Conservation (phyloP, 2,329 filamentous ascomycete species). For the Neobulgaria alba region DNA sequence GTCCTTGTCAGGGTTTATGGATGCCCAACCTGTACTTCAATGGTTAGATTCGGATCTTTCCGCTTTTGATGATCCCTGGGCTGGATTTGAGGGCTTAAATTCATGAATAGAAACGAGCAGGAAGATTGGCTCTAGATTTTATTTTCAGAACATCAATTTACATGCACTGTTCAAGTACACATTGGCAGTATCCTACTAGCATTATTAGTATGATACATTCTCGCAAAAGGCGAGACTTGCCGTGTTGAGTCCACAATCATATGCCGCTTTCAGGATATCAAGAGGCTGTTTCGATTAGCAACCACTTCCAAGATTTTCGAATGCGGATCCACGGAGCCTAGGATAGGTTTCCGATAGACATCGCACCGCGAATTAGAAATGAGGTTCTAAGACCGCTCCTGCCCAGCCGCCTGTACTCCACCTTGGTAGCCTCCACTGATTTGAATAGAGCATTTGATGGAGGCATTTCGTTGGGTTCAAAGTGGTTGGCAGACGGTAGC, state of each 20-base stretch:
- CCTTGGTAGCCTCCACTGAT: no score
- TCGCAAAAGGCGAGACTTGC: not conserved
- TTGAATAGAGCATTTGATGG: no score
- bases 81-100: no score
- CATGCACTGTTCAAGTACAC: not conserved
- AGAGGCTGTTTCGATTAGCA: not conserved
- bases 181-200: constrained; percentile 1
- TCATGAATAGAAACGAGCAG: no score
- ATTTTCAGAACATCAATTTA: not conserved
- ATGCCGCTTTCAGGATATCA: not conserved
- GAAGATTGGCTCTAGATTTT: no score
- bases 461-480: no score
- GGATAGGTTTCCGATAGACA: no score
- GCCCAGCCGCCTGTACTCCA: no score
- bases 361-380: no score
- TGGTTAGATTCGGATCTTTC: constrained; percentile 8
- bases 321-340: no score
- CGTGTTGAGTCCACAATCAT: constrained; percentile 1
- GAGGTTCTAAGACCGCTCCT: no score
- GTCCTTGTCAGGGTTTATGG: constrained; percentile 1
- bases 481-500: no score
- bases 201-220: not conserved
- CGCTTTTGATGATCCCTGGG: not conserved
- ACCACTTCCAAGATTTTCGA: not conserved
- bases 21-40: constrained; percentile 3